These are phyloP conservation scores for Ceratobasidium sp. DNA, from an alignment of 1,284 basidiomycete genomes.

Conservation along the genomic window DNA sequence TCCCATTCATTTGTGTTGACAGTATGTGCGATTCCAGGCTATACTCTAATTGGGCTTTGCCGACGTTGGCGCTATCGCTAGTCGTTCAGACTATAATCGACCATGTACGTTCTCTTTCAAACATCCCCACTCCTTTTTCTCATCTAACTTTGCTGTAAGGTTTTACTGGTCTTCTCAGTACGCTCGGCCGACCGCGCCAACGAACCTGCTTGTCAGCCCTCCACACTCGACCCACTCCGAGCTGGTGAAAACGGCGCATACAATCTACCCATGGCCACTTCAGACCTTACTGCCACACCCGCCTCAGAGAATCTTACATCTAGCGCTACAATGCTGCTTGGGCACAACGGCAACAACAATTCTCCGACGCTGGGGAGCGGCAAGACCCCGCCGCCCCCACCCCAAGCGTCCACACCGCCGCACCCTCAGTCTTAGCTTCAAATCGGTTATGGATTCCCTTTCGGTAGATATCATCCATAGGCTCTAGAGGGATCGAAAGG, in stretches of 20 bases:
- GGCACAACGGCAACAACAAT: no score
- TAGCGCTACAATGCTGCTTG: no score
- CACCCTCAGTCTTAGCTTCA: neutral
- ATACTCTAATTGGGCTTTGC: conserved; percentile 25
- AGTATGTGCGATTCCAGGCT: neutral
- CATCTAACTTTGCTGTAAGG: neutral
- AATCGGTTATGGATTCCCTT: conserved; percentile 13
- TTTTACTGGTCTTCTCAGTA: conserved; percentile 21
- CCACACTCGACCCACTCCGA: conserved; percentile 17
- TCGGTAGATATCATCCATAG: neutral
- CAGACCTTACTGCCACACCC: neutral
- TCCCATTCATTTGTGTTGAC: neutral
- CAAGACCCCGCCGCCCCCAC: neutral
- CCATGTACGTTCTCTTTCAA: neutral
- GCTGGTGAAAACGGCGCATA: conserved; percentile 19
- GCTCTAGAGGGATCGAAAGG: conserved; percentile 14
- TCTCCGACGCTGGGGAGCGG: conserved; percentile 5
- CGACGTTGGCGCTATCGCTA: conserved; percentile 22
- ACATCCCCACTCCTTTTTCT: neutral
- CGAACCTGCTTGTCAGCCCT: conserved; percentile 21
- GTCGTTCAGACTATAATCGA: conserved; percentile 12
- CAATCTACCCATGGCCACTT: conserved; percentile 1
- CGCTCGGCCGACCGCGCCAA: conserved; percentile 13
- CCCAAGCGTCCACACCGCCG: no score
- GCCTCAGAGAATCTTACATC: neutral